Evolutionary conservation across 2,329 filamentous ascomycete genomes (phyloP), one percentile per base, ranked within the genome.

Genomic region (Trichoderma afroharzianum): DNA sequence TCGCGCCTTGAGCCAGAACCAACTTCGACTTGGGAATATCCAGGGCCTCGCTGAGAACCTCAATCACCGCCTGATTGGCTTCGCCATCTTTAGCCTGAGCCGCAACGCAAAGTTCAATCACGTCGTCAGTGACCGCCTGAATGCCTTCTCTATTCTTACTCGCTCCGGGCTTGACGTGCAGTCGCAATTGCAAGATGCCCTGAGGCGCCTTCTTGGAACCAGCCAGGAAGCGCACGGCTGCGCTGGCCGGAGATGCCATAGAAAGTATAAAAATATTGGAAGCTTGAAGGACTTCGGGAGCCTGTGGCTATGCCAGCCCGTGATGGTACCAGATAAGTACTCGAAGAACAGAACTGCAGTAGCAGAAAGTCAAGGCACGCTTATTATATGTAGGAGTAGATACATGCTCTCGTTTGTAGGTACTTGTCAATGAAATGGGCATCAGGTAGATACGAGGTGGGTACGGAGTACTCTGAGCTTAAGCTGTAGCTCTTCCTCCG

Each of bases 151-250:
- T 86, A 28, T 83, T 83, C 32, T 87, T 88, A 77, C 84, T 89
- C 14, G 88, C 87, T 4, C 90, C 89, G 0, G 92, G 89, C 73
- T 91, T 92, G 71, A 93, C 87, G 74, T 87, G 88, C 78, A 92
- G 92, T 30, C 87, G 84, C 36, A 93, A 81, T 68, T 90, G 87
- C 21, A 93, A 79, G 2, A 81, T 83, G 28, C 81, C 83, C 4
- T 80, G 72, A 32, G 81, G 76, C 0, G 84, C 82, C 71, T 85
- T 88, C 64, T 83, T 85, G 63, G 84, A 80, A 4, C 83, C 82
- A 4, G 84, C 81, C 59, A 88, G 15, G 74, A 86, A 87, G 61
- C 83, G 82, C 63, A 87, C 81, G 61, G 84, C 78, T 64, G 84
- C 78, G 63, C 79, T 72, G 67, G 76, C 74, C 70, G 76, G 74